Conservation (phyloP, 148 eudicot genomes). For the Hydrangea macrophylla region DNA sequence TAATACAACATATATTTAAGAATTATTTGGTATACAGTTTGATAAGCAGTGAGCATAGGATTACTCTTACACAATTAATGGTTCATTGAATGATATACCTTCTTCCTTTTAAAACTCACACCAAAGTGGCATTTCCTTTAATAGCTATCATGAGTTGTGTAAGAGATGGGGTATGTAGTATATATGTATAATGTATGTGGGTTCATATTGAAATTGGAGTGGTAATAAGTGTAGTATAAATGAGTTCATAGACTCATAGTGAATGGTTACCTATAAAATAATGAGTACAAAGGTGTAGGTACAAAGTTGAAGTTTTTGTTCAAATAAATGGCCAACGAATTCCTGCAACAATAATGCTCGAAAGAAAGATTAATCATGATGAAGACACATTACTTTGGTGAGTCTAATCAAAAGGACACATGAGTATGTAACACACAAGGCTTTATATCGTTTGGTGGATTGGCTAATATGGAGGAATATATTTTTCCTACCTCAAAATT, state of each 20-base stretch:
- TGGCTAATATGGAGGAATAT: too few relatives aligned
- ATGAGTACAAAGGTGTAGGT: too few relatives aligned
- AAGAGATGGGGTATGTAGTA: background rate
- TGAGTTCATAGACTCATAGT: too few relatives aligned
- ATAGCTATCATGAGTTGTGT: background rate
- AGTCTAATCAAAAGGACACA: too few relatives aligned
- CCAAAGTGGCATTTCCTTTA: slow-evolving; percentile 2
- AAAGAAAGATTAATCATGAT: too few relatives aligned
- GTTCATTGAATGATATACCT: slow-evolving; percentile 15
- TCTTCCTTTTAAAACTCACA: slow-evolving; percentile 4
- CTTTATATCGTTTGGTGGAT: too few relatives aligned
- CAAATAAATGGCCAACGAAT: background rate
- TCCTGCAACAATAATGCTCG: background rate
- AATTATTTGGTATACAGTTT: background rate
- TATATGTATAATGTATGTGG: background rate
- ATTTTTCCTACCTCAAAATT: too few relatives aligned
- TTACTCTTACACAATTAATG: background rate
- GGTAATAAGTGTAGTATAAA: background rate
- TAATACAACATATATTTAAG: too few relatives aligned
- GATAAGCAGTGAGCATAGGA: background rate
- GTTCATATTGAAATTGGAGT: background rate
- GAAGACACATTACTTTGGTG: too few relatives aligned
- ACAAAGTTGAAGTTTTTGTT: too few relatives aligned
- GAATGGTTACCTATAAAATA: too few relatives aligned
- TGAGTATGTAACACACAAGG: too few relatives aligned